Evolutionary conservation across 1,139 yeast genomes (phyloP).

Genomic region (Sugiyamaella japonica): DNA sequence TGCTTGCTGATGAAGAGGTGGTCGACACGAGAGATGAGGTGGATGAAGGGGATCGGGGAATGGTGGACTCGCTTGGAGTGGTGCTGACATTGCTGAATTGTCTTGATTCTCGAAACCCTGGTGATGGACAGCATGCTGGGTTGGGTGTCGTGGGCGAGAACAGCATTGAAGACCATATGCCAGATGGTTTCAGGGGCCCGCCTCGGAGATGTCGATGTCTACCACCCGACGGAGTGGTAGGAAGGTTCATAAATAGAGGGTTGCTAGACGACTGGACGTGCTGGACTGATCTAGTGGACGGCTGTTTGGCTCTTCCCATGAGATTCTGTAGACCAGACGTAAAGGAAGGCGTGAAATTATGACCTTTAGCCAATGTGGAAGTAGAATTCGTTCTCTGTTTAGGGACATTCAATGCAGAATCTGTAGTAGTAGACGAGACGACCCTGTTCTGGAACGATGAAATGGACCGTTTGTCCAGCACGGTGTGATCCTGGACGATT

Average conservation of each 20-base stretch:
- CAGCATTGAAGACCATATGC: slow-evolving; percentile 22
- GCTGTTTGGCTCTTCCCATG: slow-evolving; percentile 6
- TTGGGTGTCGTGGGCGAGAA: slow-evolving; percentile 13
- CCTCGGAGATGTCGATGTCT: slow-evolving; percentile 13
- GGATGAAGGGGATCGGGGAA: slow-evolving; percentile 4
- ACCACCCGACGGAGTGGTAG: slow-evolving; percentile 11
- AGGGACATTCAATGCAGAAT: slow-evolving; percentile 16
- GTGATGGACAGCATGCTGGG: background rate
- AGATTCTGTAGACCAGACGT: slow-evolving; percentile 14
- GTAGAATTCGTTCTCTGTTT: slow-evolving; percentile 8
- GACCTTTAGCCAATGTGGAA: slow-evolving; percentile 1
- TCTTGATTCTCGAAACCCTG: background rate
- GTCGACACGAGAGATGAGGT: slow-evolving; percentile 12
- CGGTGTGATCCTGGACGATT: slow-evolving; percentile 34
- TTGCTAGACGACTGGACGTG: slow-evolving; percentile 14
- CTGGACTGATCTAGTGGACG: slow-evolving; percentile 9
- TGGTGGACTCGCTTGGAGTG: slow-evolving; percentile 1
- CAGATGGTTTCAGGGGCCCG: slow-evolving; percentile 15
- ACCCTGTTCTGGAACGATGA: slow-evolving; percentile 36
- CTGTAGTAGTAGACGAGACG: slow-evolving; percentile 20
- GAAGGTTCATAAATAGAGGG: slow-evolving; percentile 14
- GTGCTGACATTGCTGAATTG: slow-evolving; percentile 7
- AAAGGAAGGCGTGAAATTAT: slow-evolving; percentile 11
- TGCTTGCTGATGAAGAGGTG: slow-evolving; percentile 20
- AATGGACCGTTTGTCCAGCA: slow-evolving; percentile 31